Evolutionary conservation across 2,329 filamentous ascomycete species (phyloP), one percentile per base, ranked within the genome.

Genomic region (Cladophialophora psammophila): DNA sequence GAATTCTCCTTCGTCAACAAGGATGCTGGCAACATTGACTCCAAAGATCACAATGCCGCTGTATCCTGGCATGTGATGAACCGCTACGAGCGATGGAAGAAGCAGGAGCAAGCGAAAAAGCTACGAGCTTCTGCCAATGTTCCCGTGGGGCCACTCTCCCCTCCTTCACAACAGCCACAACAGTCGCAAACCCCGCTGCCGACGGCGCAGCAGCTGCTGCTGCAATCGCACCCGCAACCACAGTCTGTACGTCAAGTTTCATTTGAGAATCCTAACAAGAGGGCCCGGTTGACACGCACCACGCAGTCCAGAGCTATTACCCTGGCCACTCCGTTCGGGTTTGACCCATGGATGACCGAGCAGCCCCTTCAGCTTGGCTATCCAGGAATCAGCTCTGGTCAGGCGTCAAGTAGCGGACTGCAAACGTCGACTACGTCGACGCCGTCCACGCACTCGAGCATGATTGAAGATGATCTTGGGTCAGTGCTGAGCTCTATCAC

Each of bases 1-100:
- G 71, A 72, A 42, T 72, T 71, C 58, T 72, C 71, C 35, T 72
- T 72, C 61, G 71, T 72, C 53, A 72, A 72, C 60, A 72, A 72
- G 65, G 71, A 72, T 64, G 71, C 71, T n/a, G 70, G 69, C 57
- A 72, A 72, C 50, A 72, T 72, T 36, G 69, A 68, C 20, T 72
- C 71, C 26, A 72, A 72, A 57, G 71, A 72, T 26, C 71, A 72
- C 58, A 71, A 68, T 64, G 71, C 71, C 18, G 71, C 69, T 31
- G 71, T 72, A 0, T 71, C 69, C 12, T 72, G 69, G 69, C 71
- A 72, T 64, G 71, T 72, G 18, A 71, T 72, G 71, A 72, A 72
- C 54, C 69, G 71, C 12, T 72, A 72, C 31, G 71, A 72, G 60
- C 64, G 66, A 54, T 72, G 69, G 69, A 72, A 72, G 62, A 72